Base-by-base conservation (phyloP, 306 rosid species). In the Prunus armeniaca region DNA sequence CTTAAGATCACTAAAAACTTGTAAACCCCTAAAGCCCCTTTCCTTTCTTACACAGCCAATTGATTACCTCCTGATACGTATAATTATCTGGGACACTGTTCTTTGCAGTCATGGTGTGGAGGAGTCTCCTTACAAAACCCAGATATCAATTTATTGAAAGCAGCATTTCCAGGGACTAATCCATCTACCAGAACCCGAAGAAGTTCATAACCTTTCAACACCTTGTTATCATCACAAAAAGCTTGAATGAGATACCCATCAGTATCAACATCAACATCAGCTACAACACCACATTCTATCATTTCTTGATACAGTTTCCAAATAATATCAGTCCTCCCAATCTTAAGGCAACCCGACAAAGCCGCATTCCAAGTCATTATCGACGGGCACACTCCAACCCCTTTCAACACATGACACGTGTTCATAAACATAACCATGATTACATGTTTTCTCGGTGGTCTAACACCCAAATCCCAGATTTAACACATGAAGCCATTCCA, bases 291-390 rank as follows among this genome's bases (percentile, higher is more conserved):
- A 64, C 81, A 82, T 76, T 84, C 84, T 78, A 76, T 67, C 97
- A 93, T 85, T 75, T 82, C 82, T 27, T 71, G 78, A 74, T 91
- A 93, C 83, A 91, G 81, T 51, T 47, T 87, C 98, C 97, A 87
- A 66, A 91, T 62, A 78, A 88, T 87, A 88, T 87, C 92, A 38
- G 84, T 88, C 82, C 89, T 91, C 66, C 76, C 68, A 64, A 43
- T 73, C 71, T 79, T 89, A 80, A 88, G 77, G 87, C 88, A 91
- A 67, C 84, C 83, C 3, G 69, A 50, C 25, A 93, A 79, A 46
- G 88, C 86, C 3, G 60, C 81, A 71, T 89, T 91, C 96, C 93
- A 93, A 32, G 92, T 91, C 24, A 49, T 75, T 18, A 87, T 57
- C 0, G 80, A 80, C 4, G 87, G 91, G 66, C 88, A 73, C 82